These are phyloP conservation scores for Blastocystis sp. DNA, from an alignment of 352 stramenopile genomes.

Conservation along the genomic window DNA sequence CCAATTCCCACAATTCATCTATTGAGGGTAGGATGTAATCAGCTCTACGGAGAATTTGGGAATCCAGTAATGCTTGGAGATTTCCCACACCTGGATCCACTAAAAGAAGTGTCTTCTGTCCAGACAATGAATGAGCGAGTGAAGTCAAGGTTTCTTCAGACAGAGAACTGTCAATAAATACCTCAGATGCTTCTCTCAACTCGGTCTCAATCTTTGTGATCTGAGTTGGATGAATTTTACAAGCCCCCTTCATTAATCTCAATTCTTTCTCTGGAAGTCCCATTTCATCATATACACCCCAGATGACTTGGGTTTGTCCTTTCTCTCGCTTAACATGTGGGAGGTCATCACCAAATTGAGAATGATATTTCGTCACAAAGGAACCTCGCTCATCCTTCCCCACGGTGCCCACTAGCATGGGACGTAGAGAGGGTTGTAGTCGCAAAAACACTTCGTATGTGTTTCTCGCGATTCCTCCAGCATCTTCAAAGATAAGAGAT, in stretches of 20 bases:
- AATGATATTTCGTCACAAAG: not conserved
- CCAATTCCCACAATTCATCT: conserved; percentile 27
- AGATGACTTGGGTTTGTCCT: not conserved
- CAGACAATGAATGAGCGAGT: not conserved
- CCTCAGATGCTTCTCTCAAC: not conserved
- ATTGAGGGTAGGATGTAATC: conserved; percentile 15
- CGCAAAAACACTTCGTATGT: conserved; percentile 32
- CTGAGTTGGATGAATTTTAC: not conserved
- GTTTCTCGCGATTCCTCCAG: conserved; percentile 38
- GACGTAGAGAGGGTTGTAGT: not conserved
- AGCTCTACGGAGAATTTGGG: not conserved
- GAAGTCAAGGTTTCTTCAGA: not conserved
- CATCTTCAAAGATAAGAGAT: not conserved
- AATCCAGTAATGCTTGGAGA: not conserved
- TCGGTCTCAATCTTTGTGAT: not conserved
- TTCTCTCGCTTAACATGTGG: not conserved
- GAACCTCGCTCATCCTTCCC: conserved; percentile 6
- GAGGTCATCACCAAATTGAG: not conserved
- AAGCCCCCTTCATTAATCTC: not conserved
- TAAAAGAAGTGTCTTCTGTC: not conserved
- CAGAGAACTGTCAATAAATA: conserved; percentile 26
- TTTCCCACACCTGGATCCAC: not conserved
- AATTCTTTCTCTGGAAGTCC: conserved; percentile 5
- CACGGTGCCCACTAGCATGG: conserved; percentile 21
- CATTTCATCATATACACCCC: not conserved